These are phyloP conservation scores for Candida manassasensis DNA, from an alignment of 805 yeast genomes.

Conservation along the genomic window DNA sequence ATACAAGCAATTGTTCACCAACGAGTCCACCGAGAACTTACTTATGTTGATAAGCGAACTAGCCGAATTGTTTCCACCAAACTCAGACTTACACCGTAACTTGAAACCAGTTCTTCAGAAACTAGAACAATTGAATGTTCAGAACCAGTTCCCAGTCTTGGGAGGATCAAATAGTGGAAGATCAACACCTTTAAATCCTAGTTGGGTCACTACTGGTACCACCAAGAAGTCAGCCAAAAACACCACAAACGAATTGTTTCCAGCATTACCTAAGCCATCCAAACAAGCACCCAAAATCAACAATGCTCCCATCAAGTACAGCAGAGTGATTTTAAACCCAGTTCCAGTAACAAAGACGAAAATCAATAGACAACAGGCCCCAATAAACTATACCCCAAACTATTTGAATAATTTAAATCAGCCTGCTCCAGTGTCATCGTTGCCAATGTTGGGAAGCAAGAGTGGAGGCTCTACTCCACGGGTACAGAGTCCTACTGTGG, in stretches of 20 bases:
- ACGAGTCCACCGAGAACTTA: constrained; percentile 43
- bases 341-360: constrained; percentile 5
- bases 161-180: constrained; percentile 18
- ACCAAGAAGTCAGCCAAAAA: constrained; percentile 6
- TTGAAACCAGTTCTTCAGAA: constrained; percentile 20
- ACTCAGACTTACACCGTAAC: constrained; percentile 41
- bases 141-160: constrained; percentile 49
- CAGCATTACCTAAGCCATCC: constrained; percentile 28
- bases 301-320: constrained; percentile 30
- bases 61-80: constrained; percentile 48
- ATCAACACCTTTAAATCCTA: constrained; percentile 8
- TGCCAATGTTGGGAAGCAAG: constrained; percentile 20
- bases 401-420: constrained; percentile 24
- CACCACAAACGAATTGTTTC: constrained; percentile 24
- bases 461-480: constrained; percentile 8
- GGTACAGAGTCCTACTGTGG: constrained; percentile 14
- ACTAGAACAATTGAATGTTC: constrained; percentile 15
- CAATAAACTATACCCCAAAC: constrained; percentile 23
- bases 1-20: constrained; percentile 46
- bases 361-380: constrained; percentile 15
- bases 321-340: constrained; percentile 24
- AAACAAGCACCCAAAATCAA: constrained; percentile 12
- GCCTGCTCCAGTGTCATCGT: constrained; percentile 16
- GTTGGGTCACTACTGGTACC: constrained; percentile 8
- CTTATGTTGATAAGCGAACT: constrained; percentile 56